These are phyloP conservation scores for Alopecurus myosuroides DNA, from an alignment of 176 grass and related monocot genomes.

Conservation along the genomic window DNA sequence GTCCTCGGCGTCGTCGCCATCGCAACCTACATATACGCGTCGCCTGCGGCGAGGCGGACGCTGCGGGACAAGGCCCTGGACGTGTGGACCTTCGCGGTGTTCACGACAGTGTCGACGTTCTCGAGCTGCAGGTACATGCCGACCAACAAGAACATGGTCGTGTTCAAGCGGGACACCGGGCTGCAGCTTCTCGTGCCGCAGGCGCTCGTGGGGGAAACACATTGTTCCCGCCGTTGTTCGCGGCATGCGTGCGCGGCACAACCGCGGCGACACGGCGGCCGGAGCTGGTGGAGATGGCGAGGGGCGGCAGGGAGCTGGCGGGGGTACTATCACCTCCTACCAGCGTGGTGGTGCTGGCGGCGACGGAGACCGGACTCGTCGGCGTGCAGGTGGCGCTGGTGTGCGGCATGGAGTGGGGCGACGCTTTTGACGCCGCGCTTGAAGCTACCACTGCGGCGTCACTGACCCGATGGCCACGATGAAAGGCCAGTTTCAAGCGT, in stretches of 20 bases:
- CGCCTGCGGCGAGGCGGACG: constrained; percentile 26
- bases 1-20: constrained; percentile 24
- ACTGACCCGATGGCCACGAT: too few relatives aligned
- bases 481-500: too few relatives aligned
- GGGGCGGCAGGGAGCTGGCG: background rate
- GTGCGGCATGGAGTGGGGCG: constrained; percentile 54
- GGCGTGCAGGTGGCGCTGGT: constrained; percentile 23
- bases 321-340: constrained; percentile 51
- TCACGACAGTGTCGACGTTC: constrained; percentile 64
- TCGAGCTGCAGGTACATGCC: constrained; percentile 57
- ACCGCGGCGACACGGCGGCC: constrained; percentile 9
- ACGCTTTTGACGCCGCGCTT: too few relatives aligned
- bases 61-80: constrained; percentile 39
- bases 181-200: constrained; percentile 54
- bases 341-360: constrained; percentile 33
- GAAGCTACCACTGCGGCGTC: too few relatives aligned
- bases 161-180: constrained; percentile 38
- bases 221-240: constrained; percentile 44
- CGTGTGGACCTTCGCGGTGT: constrained; percentile 46
- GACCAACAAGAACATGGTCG: constrained; percentile 62
- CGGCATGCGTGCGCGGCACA: constrained; percentile 34
- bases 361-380: constrained; percentile 19
- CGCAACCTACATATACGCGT: constrained; percentile 13
- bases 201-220: constrained; percentile 45
- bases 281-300: constrained; percentile 31